Evolutionary conservation across 768 basidiomycete genomes (phyloP).

Genomic region (Tylopilus sp.): DNA sequence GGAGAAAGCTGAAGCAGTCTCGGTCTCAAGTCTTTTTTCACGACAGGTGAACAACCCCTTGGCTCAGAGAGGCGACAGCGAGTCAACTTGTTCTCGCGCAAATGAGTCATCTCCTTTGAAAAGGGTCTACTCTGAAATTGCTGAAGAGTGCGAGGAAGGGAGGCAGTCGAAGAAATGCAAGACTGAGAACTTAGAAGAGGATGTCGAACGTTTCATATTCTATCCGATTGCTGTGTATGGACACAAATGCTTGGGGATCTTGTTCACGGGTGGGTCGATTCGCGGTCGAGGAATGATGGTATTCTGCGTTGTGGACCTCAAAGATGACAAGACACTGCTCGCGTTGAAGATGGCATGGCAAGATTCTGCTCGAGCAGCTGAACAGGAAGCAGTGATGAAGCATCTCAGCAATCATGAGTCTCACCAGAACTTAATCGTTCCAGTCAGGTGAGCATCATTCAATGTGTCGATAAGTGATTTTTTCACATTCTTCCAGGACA

Average conservation of each 20-base stretch:
- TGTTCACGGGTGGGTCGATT: constrained; percentile 5
- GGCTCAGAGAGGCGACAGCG: no score
- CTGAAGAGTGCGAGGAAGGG: background rate
- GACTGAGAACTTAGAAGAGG: background rate
- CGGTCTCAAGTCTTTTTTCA: no score
- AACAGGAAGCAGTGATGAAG: background rate
- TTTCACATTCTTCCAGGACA: no score
- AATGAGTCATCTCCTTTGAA: background rate
- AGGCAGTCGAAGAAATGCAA: background rate
- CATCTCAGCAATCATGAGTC: background rate
- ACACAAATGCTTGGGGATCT: background rate
- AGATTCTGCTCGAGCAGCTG: background rate
- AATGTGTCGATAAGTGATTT: no score
- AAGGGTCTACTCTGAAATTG: background rate
- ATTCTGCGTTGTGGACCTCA: background rate
- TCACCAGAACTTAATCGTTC: constrained; percentile 1
- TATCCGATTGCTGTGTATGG: background rate
- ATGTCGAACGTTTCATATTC: background rate
- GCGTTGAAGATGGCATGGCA: background rate
- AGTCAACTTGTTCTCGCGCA: background rate
- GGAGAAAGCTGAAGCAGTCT: no score
- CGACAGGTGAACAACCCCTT: no score
- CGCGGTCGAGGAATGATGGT: constrained; percentile 9
- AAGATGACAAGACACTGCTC: background rate
- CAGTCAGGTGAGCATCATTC: background rate